Conservation (phyloP, 2,329 filamentous ascomycete genomes). For the Chaetomium olivaceum region DNA sequence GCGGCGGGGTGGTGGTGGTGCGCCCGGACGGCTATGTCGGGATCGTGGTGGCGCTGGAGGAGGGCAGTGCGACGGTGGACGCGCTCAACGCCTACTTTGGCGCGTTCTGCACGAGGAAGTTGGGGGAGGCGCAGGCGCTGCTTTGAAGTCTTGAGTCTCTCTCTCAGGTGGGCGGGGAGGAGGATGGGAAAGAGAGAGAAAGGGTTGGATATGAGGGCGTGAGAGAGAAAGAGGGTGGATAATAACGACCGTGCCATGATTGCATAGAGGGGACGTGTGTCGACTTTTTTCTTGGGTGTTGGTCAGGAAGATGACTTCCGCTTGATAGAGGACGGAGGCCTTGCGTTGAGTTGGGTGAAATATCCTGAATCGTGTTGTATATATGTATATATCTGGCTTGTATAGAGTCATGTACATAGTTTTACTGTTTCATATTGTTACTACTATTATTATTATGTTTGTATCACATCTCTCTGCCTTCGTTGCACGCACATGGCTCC, state of each 20-base stretch:
- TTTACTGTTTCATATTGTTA: not conserved
- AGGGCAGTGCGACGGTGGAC: constrained; percentile 77
- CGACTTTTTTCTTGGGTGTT: not conserved
- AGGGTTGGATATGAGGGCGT: not conserved
- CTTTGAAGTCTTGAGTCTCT: constrained; percentile 7
- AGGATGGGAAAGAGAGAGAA: too few species aligned
- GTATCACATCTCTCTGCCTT: not conserved
- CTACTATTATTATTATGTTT: too few species aligned
- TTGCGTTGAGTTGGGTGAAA: not conserved
- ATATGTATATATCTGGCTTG: not conserved
- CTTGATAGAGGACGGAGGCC: not conserved
- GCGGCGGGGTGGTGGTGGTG: constrained; percentile 78
- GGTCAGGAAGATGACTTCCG: not conserved
- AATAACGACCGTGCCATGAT: constrained; percentile 1
- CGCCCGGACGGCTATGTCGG: constrained; percentile 86
- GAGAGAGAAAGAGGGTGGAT: not conserved
- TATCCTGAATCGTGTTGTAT: not conserved
- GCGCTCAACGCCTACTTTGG: constrained; percentile 82
- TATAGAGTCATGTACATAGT: not conserved
- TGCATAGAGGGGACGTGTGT: not conserved
- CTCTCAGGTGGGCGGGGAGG: not conserved
- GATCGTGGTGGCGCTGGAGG: constrained; percentile 69
- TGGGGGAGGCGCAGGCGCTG: constrained; percentile 27
- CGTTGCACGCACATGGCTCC: too few species aligned
- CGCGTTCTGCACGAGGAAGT: constrained; percentile 65